Base-by-base conservation (phyloP, 352 stramenopile species). In the Thalassiosira exigua region DNA sequence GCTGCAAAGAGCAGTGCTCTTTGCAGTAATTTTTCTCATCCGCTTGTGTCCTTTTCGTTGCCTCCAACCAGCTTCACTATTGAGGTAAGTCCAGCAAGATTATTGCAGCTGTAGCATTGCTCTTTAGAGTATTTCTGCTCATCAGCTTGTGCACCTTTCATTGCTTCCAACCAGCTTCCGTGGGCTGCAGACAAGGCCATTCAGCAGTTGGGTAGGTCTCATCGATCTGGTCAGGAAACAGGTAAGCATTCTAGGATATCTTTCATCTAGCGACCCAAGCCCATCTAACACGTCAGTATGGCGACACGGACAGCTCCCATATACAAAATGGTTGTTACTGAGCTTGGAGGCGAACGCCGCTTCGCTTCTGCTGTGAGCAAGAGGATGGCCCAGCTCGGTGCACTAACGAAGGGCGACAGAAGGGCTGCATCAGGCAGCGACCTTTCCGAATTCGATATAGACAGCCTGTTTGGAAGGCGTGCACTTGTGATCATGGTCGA, bases 331-430 rank as follows among this genome's bases (percentile, higher is more conserved):
- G 71, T 95, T 5, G 86, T 94, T 7, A 94, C 89, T n/a, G 81
- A 95, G 27, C 69, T 95, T 17, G 92, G 90, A 26, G 92, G 92
- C 7, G 84, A 87, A 24, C 51, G 73, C 11, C 77, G 92, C 12
- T 96, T 96, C 75, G 91, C 90, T 1, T 84, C 89, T 3, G 88
- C 91, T 1, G 92, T 96, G 19, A 85, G 81, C 42, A 93, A 93
- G 65, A 68, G 92, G n/a, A 87, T 96, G 57, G 79, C 81, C n/a
- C 87, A 74, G 41, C 84, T 96, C 24, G 93, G 93, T 0, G 93
- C 93, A 1, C 77, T 96, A 3, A 96, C 93, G 1, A 92, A 95
- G 66, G 93, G 93, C 36, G 93, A 96, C 52, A 54, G 93, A 0
- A 62, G 91, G 29, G 91, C 93, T 5, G 86, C 90, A 2, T 88